A percentile compares a stretch with the other conserved stretches of the same genome.
phyloP scores from a whole-genome alignment of 768 basidiomycete genomes.

The Tulasnella sp. region DNA sequence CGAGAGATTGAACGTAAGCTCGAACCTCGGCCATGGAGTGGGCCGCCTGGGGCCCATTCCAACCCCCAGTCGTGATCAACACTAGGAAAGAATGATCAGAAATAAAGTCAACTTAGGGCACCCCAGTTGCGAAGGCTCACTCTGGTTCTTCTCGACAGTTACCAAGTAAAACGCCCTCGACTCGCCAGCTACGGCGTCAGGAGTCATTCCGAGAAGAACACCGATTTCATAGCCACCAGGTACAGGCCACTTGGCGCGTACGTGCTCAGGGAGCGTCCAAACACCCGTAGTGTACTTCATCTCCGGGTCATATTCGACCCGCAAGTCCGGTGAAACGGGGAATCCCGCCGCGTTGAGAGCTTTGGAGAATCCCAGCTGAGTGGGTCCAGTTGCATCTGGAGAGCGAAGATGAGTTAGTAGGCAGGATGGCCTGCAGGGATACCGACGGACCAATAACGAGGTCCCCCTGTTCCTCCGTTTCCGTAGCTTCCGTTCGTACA shows the following conservation, averaged over 20 bases:
- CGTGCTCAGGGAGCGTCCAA: conserved; percentile 2
- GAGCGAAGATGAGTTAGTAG: neutral
- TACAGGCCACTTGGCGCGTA: neutral
- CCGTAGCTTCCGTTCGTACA: neutral
- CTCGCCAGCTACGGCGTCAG: neutral
- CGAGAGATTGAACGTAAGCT: neutral
- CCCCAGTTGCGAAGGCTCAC: neutral
- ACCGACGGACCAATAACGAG: neutral
- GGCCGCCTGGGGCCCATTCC: neutral
- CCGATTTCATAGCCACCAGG: neutral
- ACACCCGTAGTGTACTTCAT: neutral
- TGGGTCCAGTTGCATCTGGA: conserved; percentile 16
- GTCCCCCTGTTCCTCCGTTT: neutral
- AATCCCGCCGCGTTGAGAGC: neutral
- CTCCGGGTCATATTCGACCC: conserved; percentile 1
- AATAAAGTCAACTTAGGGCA: neutral
- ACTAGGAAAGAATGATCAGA: conserved; percentile 9
- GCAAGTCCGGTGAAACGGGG: neutral
- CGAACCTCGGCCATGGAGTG: conserved; percentile 7
- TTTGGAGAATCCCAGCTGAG: neutral
- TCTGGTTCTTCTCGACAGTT: neutral
- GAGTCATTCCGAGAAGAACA: neutral
- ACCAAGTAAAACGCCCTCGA: neutral
- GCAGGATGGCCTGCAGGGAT: too few species aligned
- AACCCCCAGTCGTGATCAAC: neutral